Base-by-base conservation (phyloP, 2,329 filamentous ascomycete genomes). In the Diatrype stigma region DNA sequence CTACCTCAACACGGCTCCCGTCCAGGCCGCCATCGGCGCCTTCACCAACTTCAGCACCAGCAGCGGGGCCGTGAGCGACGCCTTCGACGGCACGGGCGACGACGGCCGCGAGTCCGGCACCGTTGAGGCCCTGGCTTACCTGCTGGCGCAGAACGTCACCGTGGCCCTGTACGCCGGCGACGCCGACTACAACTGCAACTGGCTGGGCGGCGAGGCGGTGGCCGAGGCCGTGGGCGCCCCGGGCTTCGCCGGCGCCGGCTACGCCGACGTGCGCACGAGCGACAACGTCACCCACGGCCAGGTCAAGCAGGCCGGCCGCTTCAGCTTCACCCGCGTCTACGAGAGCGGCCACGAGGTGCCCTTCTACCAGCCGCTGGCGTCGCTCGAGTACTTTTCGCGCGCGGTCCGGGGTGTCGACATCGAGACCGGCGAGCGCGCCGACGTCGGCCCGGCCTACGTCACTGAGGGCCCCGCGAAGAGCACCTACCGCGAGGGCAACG, bases 11-110 rank as follows among this genome's bases (percentile, higher is more conserved):
- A 73, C 70, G 2, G 68, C 75, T 0, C 62, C 69, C 11, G 74
- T 84, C 1, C 80, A 80, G 56, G 60, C 68, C n/a, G 81, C 81
- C 0, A 77, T 86, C 50, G 82, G 82, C 10, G 82, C 79, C 0
- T 80, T 68, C 57, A 74, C 75, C 50, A 87, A 85, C 63, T 87
- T 78, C 67, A 78, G 77, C 3, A 67, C 64, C 32, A 75, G 71
- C 52, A 72, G 62, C 51, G 67, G 49, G 54, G 60, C 67, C 48
- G 71, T 84, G 44, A 70, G 73, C 10, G 60, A 75, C 45, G 67
- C 74, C 10, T 80, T 90, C 54, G 87, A 79, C 69, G 62, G 77
- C 49, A 65, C 73, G 19, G 73, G 90, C 28, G 75, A 75, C 55
- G 86, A 66, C 56, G 52, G 50, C 12, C 63, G 65, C 3, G 63